Evolutionary conservation across 2,329 filamentous ascomycete species (phyloP), one percentile per base, ranked within the genome.

Genomic region (Pseudogymnoascus sp.): DNA sequence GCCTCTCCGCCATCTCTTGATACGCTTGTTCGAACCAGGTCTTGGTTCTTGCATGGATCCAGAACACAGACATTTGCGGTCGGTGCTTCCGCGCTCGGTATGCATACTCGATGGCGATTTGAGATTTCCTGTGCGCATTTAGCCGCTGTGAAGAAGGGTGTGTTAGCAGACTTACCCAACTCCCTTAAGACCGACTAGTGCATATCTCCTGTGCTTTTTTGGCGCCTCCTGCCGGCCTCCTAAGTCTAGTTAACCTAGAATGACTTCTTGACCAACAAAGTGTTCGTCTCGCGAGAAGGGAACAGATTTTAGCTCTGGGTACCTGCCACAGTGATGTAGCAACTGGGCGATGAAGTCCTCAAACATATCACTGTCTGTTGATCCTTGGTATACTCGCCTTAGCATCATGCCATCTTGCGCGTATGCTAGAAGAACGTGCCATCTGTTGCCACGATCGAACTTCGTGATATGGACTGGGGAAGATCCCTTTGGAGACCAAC

Each of bases 11-110:
- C n/a, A 70, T 69, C 11, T 54, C 45, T 7, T 62, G 60, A 43
- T 68, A 70, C n/a, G 63, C 67, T 63, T 69, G 41, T 45, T 69
- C 63, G 28, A 70, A 68, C 57, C 64, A 60, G 10, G 41, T 60
- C 21, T n/a, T 62, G 28, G 63, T 70, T n/a, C 67, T 65, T 16
- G 63, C 62, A 62, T 67, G 65, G 11, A 71, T 54, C 68, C 68
- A 70, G 36, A 70, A 70, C 28, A 69, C 63, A 14, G 63, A 67
- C 11, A 39, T 19, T 34, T 68, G 63, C 39, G 61, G 62, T n/a
- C 34, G 51, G 14, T 54, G 37, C 45, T 65, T 11, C 8, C 21
- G 63, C 28, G 16, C 37, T 34, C 65, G 43, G 62, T 66, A 68
- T 16, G 63, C 65, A 62, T 63, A 68, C 19, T 68, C 64, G 8